Evolutionary conservation across 768 basidiomycete genomes (phyloP), one percentile per base, ranked within the genome.

Genomic region (Xerocomellus dryophilus): DNA sequence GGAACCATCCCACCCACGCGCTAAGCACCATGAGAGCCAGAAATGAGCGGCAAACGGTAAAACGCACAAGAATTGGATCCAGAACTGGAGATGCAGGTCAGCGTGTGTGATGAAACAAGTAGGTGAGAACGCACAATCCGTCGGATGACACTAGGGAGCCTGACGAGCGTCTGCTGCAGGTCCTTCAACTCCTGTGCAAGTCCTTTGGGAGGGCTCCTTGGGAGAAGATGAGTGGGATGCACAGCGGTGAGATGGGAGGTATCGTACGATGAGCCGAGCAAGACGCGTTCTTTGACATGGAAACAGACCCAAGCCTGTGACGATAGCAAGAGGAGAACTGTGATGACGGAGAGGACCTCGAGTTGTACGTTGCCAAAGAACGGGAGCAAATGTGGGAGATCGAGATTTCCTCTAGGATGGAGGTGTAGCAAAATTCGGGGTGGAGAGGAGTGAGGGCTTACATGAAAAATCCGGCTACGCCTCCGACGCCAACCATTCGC

Each of bases 1-100:
- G 94, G 64, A 96, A 97, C 96, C 96, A 98, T 8, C 83, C 89
- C 54, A 94, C 77, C 85, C 85, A 95, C 12, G 84, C 80, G 56
- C 90, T 92, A 51, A 11, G 15, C 17, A 42, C n/a, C 5, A 20
- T 63, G 17, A 58, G 32, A 20, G 9, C 7, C 27, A 29, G 27
- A 9, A 29, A 29, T 29, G 27, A 29, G 27, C 12, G 8, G 10
- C 10, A 18, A 44, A 31, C 11, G 32, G 34, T 36, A 20, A n/a
- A 25, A 71, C 84, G 62, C 66, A 90, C 86, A 91, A 90, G 69
- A 90, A 88, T 71, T 91, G 88, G 18, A 90, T 83, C 27, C 87
- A 71, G 59, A 82, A 92, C 90, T 92, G 51, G 31, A 2, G 21
- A 38, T 15, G 25, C 9, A 12, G 25, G 58, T 72, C 42, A 65